These are phyloP conservation scores for Rauvolfia tetraphylla DNA, from an alignment of 257 asterid genomes.

Conservation along the genomic window DNA sequence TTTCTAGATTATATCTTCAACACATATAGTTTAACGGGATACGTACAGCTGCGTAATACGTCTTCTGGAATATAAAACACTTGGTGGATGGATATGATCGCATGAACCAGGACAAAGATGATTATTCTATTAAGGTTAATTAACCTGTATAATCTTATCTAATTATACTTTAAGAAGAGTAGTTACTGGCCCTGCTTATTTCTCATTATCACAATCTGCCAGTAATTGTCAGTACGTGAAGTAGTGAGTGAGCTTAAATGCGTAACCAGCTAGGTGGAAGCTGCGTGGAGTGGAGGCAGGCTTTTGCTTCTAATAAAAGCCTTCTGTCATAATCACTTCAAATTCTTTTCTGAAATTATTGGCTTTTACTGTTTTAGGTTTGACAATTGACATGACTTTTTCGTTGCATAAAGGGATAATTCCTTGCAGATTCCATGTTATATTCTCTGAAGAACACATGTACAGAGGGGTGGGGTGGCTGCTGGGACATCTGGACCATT, in stretches of 20 bases:
- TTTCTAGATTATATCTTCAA: no score
- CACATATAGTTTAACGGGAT: background rate
- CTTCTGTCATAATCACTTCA: background rate
- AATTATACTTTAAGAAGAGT: background rate
- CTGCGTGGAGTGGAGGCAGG: background rate
- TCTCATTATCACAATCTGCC: no score
- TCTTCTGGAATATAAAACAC: background rate
- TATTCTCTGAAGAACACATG: background rate
- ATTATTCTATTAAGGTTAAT: background rate
- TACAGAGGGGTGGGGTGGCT: background rate
- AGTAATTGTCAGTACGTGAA: no score
- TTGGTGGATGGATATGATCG: background rate
- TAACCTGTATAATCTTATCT: background rate
- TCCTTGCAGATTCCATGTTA: constrained; percentile 3
- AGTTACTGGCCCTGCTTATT: background rate
- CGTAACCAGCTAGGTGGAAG: no score
- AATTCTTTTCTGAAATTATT: background rate
- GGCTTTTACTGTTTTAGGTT: background rate
- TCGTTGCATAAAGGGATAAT: background rate
- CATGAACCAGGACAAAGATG: background rate
- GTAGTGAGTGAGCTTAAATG: no score
- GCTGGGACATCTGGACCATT: background rate
- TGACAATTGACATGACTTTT: background rate
- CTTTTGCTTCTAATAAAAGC: background rate
- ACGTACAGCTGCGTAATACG: background rate